phyloP scores from a whole-genome alignment of 2,329 filamentous ascomycete genomes.

The Triangularia setosa region DNA sequence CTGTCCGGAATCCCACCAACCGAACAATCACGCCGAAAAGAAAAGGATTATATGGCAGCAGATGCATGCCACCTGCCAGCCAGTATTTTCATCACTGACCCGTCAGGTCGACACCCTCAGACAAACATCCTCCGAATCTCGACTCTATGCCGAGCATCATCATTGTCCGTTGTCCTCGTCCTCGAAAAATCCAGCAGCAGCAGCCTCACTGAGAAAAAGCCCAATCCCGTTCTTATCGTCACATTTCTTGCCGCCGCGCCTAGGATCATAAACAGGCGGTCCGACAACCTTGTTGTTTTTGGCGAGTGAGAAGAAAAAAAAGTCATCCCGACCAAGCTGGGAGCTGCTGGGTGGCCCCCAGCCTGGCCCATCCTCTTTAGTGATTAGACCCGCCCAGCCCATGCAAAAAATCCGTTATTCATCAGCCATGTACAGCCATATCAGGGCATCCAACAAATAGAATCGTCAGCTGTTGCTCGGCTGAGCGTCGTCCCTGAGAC shows the following conservation, averaged over 20 bases:
- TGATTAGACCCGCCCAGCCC: conserved; percentile 5
- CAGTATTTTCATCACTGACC: neutral
- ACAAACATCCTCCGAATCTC: neutral
- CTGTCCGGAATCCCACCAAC: neutral
- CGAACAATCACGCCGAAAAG: neutral
- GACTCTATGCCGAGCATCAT: neutral
- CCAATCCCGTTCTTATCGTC: conserved; percentile 7
- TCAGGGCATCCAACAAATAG: conserved; percentile 36
- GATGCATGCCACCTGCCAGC: neutral
- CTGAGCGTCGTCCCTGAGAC: conserved; percentile 14
- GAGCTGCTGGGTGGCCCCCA: neutral
- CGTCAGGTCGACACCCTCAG: neutral
- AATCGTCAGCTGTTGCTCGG: conserved; percentile 25
- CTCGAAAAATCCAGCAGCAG: neutral
- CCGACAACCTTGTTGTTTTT: conserved; percentile 13
- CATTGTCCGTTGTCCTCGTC: neutral
- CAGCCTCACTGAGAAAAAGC: neutral
- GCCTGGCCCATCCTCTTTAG: neutral
- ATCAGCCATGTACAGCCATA: conserved; percentile 57
- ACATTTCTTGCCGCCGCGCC: conserved; percentile 11
- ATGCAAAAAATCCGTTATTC: conserved; percentile 37
- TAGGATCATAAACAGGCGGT: conserved; percentile 22
- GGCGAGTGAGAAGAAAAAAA: conserved; percentile 4
- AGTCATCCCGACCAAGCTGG: neutral
- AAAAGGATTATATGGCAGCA: neutral